Evolutionary conservation across 1,139 yeast species (phyloP), one percentile per base, ranked within the genome.

Genomic region (Blastobotrys aristatus): DNA sequence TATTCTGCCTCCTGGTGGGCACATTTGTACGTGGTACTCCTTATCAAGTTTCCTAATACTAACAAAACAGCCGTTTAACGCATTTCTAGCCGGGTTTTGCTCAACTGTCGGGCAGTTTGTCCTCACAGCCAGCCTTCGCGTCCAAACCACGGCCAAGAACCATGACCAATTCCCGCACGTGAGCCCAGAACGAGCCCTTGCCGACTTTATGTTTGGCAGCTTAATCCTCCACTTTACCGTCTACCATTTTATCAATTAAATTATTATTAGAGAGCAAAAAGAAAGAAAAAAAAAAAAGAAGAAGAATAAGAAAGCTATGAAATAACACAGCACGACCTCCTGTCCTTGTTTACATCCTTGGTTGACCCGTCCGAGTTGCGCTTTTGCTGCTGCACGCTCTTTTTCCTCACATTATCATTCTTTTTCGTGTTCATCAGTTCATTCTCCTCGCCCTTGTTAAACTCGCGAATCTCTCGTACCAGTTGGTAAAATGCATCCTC

Each of bases 81-180:
- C 97, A 29, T 92, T 92, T 63, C 74, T 92, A 52, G 94, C 96
- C 24, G 98, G 98, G 0, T 92, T 92, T 63, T 79, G 85, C 50
- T 74, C 89, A 34, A 87, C 97, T 51, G 97, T 92, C 49, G 97
- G 96, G 14, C 98, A 94, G 67, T 92, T 94, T 64, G 97, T 92
- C 32, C 76, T 92, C 54, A 78, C 95, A 14, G 73, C 70, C 20
- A 54, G 58, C 34, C 49, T 92, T 61, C 75, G 98, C 59, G 75
- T 90, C 61, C 97, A 90, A 64, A 72, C 75, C 33, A 69, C 73
- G 36, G 62, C 67, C 8, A 65, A 62, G 22, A 75, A 73, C 53
- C 57, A 59, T 32, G 57, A 61, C 14, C 68, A 73, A 44, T 82
- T 83, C 64, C 65, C 69, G 7, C 67, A 71, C 3, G 79, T 87